phyloP scores from a whole-genome alignment of 2,329 filamentous ascomycete genomes.

The Pseudofabraea citricarpa region DNA sequence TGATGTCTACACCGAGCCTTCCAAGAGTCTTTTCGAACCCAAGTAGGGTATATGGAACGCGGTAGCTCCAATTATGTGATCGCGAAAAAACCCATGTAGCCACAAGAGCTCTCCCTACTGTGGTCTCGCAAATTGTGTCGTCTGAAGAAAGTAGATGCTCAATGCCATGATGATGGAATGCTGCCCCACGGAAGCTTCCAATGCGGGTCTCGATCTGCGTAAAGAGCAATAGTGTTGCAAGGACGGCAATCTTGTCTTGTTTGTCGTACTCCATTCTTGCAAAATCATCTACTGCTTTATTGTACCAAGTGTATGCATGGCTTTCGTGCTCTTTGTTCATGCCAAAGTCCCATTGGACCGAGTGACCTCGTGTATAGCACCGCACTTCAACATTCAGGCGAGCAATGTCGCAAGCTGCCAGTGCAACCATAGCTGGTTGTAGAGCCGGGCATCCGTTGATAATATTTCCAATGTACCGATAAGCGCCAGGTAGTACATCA shows the following conservation, averaged over 20 bases:
- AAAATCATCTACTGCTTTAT: neutral
- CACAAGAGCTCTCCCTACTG: neutral
- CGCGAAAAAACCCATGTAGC: neutral
- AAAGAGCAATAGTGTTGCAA: conserved; percentile 2
- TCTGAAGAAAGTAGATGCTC: conserved; percentile 1
- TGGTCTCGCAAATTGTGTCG: neutral
- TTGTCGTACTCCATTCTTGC: neutral
- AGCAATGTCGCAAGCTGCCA: conserved; percentile 2
- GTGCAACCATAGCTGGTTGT: neutral
- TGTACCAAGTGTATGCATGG: neutral
- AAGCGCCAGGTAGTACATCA: neutral
- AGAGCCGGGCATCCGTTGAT: neutral
- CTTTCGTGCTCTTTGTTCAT: neutral
- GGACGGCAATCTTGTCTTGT: neutral
- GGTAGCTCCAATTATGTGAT: conserved; percentile 1
- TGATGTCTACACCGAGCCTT: neutral
- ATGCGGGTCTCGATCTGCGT: neutral
- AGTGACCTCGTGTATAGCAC: neutral
- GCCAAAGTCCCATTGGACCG: neutral
- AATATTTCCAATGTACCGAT: neutral
- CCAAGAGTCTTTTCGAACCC: conserved; percentile 1
- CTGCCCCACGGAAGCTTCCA: neutral
- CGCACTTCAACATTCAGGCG: neutral
- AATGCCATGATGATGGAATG: conserved; percentile 4
- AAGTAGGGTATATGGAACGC: conserved; percentile 1